These are phyloP conservation scores for Wolfiporia cocos DNA, from an alignment of 1,284 basidiomycete genomes.

Conservation along the genomic window DNA sequence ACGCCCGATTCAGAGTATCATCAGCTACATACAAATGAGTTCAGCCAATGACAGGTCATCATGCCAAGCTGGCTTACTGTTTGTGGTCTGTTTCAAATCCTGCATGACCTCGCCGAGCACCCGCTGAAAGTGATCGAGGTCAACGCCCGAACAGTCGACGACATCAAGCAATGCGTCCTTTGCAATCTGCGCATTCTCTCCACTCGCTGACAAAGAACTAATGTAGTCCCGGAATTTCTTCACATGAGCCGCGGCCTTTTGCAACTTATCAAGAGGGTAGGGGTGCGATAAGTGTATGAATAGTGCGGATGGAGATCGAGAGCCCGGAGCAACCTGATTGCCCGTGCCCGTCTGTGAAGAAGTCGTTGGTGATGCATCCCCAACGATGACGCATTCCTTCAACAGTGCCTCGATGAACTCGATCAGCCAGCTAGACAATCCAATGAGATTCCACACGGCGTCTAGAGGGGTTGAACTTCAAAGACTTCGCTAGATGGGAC, in stretches of 20 bases:
- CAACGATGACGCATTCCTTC: constrained; percentile 52
- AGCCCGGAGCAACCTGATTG: too few relatives aligned
- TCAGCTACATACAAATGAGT: constrained; percentile 32
- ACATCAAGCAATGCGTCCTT: constrained; percentile 54
- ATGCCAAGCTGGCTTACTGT: too few relatives aligned
- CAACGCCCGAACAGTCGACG: constrained; percentile 56
- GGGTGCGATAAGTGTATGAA: constrained; percentile 60
- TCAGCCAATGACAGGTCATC: too few relatives aligned
- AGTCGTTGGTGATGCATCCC: too few relatives aligned
- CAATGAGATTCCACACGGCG: constrained; percentile 63
- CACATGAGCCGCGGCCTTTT: constrained; percentile 45
- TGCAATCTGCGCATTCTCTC: constrained; percentile 57
- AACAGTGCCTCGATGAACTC: constrained; percentile 55
- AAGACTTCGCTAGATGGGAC: background rate
- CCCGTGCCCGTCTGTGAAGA: too few relatives aligned
- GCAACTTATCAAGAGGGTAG: constrained; percentile 44
- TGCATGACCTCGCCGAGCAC: constrained; percentile 35
- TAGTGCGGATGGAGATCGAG: too few relatives aligned
- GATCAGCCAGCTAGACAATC: constrained; percentile 53
- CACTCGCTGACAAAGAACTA: constrained; percentile 41
- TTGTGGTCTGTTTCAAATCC: too few relatives aligned
- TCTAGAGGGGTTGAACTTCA: constrained; percentile 31
- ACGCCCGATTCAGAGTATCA: constrained; percentile 39
- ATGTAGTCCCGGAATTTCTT: constrained; percentile 50
- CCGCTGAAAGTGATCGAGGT: constrained; percentile 43